A percentile compares a stretch with the other conserved stretches of the same genome.
Conservation (phyloP, 129 eudicot species). For the Flaveria bidentis region DNA sequence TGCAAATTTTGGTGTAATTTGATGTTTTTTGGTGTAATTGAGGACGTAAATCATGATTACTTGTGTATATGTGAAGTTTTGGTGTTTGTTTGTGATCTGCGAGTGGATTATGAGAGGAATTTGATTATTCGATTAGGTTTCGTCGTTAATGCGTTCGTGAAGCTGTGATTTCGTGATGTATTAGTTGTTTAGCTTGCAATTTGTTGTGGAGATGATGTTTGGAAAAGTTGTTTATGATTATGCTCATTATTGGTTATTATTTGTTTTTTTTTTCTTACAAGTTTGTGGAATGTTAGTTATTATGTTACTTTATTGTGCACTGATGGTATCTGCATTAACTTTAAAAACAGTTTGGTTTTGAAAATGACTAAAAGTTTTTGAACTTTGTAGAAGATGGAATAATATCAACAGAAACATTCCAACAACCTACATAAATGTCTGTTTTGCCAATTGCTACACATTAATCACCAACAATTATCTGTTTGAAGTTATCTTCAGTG, state of each 20-base stretch:
- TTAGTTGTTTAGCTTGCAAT: not conserved
- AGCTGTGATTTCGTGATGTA: no score
- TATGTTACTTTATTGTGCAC: not conserved
- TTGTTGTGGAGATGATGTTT: conserved; percentile 11
- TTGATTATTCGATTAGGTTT: conserved; percentile 12
- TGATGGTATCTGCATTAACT: not conserved
- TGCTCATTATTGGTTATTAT: not conserved
- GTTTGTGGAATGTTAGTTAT: conserved; percentile 3
- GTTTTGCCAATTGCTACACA: not conserved
- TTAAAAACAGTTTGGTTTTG: conserved; percentile 8
- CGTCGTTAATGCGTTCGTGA: not conserved
- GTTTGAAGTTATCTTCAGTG: not conserved
- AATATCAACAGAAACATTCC: not conserved
- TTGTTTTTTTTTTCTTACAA: not conserved
- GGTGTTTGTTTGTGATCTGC: not conserved
- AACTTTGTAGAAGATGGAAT: not conserved
- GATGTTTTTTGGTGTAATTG: not conserved
- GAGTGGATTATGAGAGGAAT: conserved; percentile 6
- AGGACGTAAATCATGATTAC: not conserved
- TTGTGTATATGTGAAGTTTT: not conserved
- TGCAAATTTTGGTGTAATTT: not conserved
- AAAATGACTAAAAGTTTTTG: not conserved
- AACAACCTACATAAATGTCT: not conserved
- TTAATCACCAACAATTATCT: not conserved
- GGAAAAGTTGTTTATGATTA: conserved; percentile 13